Evolutionary conservation across 2,329 filamentous ascomycete species (phyloP).

Genomic region (Verruconis gallopava): DNA sequence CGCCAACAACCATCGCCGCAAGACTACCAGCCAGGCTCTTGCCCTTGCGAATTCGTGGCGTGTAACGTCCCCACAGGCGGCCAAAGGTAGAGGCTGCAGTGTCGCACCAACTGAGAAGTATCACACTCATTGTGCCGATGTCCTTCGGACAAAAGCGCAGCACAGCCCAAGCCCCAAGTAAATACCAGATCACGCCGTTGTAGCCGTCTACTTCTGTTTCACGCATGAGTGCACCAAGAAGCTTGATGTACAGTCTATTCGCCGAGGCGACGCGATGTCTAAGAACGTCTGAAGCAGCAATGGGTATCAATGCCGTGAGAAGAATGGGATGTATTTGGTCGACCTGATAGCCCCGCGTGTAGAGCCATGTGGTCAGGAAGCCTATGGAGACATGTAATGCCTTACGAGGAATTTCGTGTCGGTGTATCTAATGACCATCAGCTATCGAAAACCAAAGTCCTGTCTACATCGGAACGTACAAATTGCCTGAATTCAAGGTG

Average conservation of each 20-base stretch:
- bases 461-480: slow-evolving; percentile 33
- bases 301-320: slow-evolving; percentile 68
- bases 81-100: slow-evolving; percentile 94
- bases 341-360: slow-evolving; percentile 65
- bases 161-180: slow-evolving; percentile 78
- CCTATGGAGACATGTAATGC: slow-evolving; percentile 90
- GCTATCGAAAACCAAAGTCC: background rate
- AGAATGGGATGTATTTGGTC: slow-evolving; percentile 71
- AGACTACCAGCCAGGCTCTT: slow-evolving; percentile 86
- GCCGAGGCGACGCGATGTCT: slow-evolving; percentile 71
- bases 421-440: slow-evolving; percentile 45
- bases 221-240: slow-evolving; percentile 84
- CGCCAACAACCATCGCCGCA: slow-evolving; percentile 71
- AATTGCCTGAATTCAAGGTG: slow-evolving; percentile 84
- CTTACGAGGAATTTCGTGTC: slow-evolving; percentile 93
- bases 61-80: slow-evolving; percentile 77
- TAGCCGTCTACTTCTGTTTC: slow-evolving; percentile 89
- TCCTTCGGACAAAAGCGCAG: slow-evolving; percentile 87
- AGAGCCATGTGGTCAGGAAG: slow-evolving; percentile 81
- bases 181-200: slow-evolving; percentile 95
- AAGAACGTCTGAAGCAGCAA: slow-evolving; percentile 67
- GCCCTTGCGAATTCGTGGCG: slow-evolving; percentile 67
- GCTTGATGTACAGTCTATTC: slow-evolving; percentile 76
- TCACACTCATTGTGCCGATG: slow-evolving; percentile 73
- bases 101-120: slow-evolving; percentile 95